Conservation (phyloP, 805 yeast species). For the Hanseniaspora lindneri region DNA sequence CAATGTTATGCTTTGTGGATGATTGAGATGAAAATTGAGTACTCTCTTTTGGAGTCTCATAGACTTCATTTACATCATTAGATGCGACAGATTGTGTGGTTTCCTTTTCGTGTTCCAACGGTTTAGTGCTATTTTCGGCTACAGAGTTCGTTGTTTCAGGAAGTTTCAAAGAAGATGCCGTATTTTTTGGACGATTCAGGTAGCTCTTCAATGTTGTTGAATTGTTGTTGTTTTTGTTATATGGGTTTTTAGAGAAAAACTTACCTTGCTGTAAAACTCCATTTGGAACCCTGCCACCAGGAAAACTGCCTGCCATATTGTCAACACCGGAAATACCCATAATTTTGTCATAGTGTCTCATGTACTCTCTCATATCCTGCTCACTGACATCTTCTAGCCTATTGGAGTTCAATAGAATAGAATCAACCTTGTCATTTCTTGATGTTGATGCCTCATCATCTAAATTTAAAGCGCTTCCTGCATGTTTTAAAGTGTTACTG, state of each 20-base stretch:
- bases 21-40: background rate
- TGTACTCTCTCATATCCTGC: constrained; percentile 15
- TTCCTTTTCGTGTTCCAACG: too few species aligned
- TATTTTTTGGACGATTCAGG: background rate
- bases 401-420: constrained; percentile 5
- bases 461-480: background rate
- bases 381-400: constrained; percentile 14
- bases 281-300: constrained; percentile 15
- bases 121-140: too few species aligned
- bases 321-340: constrained; percentile 13
- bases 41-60: background rate
- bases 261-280: constrained; percentile 6
- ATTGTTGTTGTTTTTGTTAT: constrained; percentile 2
- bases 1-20: background rate
- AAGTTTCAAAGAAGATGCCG: too few species aligned
- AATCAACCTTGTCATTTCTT: background rate
- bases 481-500: background rate
- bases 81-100: background rate
- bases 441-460: background rate
- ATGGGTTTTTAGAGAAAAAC: constrained; percentile 13
- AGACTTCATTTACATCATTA: background rate
- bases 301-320: constrained; percentile 15
- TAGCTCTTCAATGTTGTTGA: background rate
- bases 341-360: constrained; percentile 14
- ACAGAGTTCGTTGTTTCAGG: too few species aligned